These are phyloP conservation scores for Trypanosoma grayi DNA, from an alignment of 208 protist species.

Conservation along the genomic window DNA sequence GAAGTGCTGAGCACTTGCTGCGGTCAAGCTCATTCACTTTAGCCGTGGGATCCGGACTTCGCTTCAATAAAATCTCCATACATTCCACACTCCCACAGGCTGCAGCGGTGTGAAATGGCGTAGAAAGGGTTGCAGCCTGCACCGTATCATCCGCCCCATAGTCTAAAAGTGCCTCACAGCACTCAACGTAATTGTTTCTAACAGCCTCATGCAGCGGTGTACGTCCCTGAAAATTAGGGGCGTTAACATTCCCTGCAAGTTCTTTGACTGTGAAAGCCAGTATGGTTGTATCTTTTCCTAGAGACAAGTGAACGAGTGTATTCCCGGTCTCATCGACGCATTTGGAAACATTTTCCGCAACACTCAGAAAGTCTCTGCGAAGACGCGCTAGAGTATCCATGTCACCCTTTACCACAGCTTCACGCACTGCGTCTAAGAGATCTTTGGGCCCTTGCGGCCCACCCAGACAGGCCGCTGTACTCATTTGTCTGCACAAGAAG, in stretches of 20 bases:
- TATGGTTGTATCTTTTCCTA: constrained; percentile 63
- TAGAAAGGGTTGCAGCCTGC: constrained; percentile 82
- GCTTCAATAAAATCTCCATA: constrained; percentile 80
- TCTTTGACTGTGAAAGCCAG: constrained; percentile 67
- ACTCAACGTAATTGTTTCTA: constrained; percentile 77
- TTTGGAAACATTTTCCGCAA: constrained; percentile 80
- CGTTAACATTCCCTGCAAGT: constrained; percentile 72
- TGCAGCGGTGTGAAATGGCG: constrained; percentile 88
- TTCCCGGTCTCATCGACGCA: constrained; percentile 87
- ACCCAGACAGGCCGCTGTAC: constrained; percentile 33
- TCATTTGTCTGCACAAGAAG: constrained; percentile 12
- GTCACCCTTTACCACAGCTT: constrained; percentile 61
- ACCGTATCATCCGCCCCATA: constrained; percentile 80
- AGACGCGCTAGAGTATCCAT: constrained; percentile 68
- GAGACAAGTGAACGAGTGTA: constrained; percentile 76
- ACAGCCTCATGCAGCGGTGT: constrained; percentile 89
- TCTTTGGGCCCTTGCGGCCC: constrained; percentile 82
- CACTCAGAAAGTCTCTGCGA: constrained; percentile 65
- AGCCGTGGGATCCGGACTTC: constrained; percentile 50
- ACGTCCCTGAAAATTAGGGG: constrained; percentile 76
- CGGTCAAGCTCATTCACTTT: constrained; percentile 88
- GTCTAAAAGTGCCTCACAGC: constrained; percentile 78
- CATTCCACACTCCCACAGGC: constrained; percentile 87
- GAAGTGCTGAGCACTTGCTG: constrained; percentile 78
- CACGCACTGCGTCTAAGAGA: constrained; percentile 77